Evolutionary conservation across 306 rosid genomes (phyloP), one percentile per base, ranked within the genome.

Genomic region (Prunus kanzakura): DNA sequence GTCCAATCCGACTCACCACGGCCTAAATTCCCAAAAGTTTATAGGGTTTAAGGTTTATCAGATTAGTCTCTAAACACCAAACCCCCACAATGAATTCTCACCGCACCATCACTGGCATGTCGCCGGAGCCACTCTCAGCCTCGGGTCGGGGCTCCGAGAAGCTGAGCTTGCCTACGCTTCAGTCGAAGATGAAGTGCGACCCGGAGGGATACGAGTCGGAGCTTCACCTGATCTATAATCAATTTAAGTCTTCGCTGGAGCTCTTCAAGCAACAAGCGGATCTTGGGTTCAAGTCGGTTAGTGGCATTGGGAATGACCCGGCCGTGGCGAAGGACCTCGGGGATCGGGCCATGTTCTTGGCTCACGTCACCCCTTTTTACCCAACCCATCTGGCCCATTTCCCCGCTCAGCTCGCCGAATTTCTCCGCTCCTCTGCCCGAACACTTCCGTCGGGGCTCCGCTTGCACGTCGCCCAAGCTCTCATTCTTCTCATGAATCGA

Each of bases 161-260:
- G 80, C 74, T 92, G 61, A 92, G 91, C 62, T 87, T 94, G 0
- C 83, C 86, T 1, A 3, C 81, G 0, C 90, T 94, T 4, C 98
- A 90, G 69, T 89, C 96, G 3, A 94, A 89, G 82, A 92, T 94
- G 96, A 92, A 94, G 83, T 85, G 91, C 67, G 98, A 94, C 23
- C 98, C 93, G 0, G 95, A 89, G 77, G 96, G 98, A 29, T 94
- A 94, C 55, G 89, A 85, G 51, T 73, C 88, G 16, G 97, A 94
- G 87, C 86, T 93, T 0, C 73, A 86, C 16, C 88, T 88, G 9
- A 46, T 93, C 45, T 86, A 81, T 70, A 82, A 69, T 81, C 97
- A 94, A 62, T 94, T 94, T 82, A 72, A 86, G 60, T 89, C 98
- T 1, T 89, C 91, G 0, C 54, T 89, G 8, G 95, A 90, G 62